A percentile compares a stretch with the other conserved stretches of the same genome.
phyloP scores from a whole-genome alignment of 495 filamentous ascomycete species.

The Bombardia bombarda region DNA sequence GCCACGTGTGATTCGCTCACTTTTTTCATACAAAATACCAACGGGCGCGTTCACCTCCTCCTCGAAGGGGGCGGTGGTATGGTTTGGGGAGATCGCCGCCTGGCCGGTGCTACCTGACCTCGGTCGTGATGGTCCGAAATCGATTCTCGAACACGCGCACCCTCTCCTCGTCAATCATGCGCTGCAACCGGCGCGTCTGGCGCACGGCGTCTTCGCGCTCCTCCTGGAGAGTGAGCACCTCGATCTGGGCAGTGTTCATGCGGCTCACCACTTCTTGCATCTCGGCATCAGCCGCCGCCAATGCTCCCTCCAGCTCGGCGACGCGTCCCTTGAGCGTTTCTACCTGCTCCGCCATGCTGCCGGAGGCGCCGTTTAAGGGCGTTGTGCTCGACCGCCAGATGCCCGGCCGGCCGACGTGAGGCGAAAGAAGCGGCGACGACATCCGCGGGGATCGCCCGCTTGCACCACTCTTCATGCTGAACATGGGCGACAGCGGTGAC shows the following conservation, averaged over 20 bases:
- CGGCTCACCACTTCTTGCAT: conserved; percentile 89
- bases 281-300: conserved; percentile 76
- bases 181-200: conserved; percentile 69
- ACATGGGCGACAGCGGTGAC: conserved; percentile 60
- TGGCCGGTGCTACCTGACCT: conserved; percentile 9
- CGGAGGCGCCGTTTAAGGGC: conserved; percentile 23
- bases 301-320: conserved; percentile 69
- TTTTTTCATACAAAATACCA: not conserved
- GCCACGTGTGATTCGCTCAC: not conserved
- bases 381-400: conserved; percentile 30
- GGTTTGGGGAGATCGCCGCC: not conserved
- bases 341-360: conserved; percentile 57
- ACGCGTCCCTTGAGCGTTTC: conserved; percentile 58
- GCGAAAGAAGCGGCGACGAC: conserved; percentile 20
- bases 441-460: conserved; percentile 39
- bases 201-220: conserved; percentile 84
- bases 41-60: not conserved
- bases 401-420: conserved; percentile 8
- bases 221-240: conserved; percentile 85
- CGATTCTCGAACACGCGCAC: conserved; percentile 37
- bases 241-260: conserved; percentile 92
- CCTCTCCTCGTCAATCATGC: conserved; percentile 38
- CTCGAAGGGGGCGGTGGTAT: too few relatives aligned
- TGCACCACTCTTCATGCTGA: conserved; percentile 26
- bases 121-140: conserved; percentile 27